Conservation (phyloP, 768 basidiomycete species). For the Rhodocollybia butyracea region DNA sequence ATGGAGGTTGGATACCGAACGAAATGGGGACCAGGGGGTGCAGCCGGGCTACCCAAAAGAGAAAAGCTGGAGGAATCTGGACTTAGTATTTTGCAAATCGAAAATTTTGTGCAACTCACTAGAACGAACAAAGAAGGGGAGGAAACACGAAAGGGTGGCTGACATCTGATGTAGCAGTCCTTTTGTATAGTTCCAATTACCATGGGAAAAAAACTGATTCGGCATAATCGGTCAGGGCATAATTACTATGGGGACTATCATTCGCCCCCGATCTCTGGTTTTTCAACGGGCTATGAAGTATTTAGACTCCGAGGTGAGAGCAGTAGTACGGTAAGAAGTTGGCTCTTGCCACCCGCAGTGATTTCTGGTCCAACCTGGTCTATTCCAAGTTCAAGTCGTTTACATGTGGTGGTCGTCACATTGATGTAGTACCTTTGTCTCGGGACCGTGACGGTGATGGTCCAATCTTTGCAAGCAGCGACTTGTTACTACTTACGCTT, state of each 20-base stretch:
- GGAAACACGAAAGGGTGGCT: not conserved
- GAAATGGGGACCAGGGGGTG: constrained; percentile 50
- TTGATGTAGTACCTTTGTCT: constrained; percentile 3
- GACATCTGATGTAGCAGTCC: not conserved
- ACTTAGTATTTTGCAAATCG: not conserved
- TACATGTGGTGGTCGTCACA: no score
- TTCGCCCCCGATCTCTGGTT: not conserved
- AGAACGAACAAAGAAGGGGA: constrained; percentile 6
- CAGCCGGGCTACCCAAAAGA: constrained; percentile 70
- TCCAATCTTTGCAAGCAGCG: no score
- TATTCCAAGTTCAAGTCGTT: no score
- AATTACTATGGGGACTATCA: not conserved
- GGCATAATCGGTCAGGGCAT: not conserved
- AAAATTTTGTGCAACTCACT: not conserved
- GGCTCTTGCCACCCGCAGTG: no score
- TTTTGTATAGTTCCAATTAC: not conserved
- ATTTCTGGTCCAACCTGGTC: no score
- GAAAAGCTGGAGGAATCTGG: constrained; percentile 29
- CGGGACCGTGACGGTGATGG: not conserved
- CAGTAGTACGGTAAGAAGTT: no score
- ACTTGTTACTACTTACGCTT: no score
- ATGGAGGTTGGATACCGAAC: constrained; percentile 31
- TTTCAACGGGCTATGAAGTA: not conserved
- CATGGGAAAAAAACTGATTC: constrained; percentile 4
- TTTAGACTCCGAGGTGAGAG: no score